Conservation (phyloP, 1,284 basidiomycete genomes). For the Neolentinus lepideus region DNA sequence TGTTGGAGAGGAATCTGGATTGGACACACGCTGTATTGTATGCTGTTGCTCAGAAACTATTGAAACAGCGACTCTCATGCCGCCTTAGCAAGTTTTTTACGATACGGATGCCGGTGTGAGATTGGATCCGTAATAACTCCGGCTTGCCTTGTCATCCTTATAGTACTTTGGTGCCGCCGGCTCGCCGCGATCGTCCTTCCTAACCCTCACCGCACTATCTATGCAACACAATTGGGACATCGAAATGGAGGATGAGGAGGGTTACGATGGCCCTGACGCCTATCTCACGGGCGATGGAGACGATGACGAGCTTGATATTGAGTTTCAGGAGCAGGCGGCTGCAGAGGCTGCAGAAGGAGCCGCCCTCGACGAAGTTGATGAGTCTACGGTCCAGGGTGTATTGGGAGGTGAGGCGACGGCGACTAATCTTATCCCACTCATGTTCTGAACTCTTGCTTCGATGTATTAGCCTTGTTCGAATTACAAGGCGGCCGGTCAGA, state of each 20-base stretch:
- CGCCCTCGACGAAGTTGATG: not conserved
- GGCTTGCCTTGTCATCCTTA: not conserved
- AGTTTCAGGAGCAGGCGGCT: conserved; percentile 10
- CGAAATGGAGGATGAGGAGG: conserved; percentile 17
- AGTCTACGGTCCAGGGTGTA: not conserved
- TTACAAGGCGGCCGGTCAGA: not conserved
- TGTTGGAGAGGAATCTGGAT: too few relatives aligned
- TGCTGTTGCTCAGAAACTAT: too few relatives aligned
- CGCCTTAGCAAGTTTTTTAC: too few relatives aligned
- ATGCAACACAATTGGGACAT: conserved; percentile 17
- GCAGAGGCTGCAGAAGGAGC: conserved; percentile 6
- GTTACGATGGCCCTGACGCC: conserved; percentile 18
- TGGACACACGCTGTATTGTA: too few relatives aligned
- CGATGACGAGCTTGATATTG: conserved; percentile 2
- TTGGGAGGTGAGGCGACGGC: not conserved
- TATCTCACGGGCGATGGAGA: not conserved
- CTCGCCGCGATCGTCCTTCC: not conserved
- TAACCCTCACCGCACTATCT: not conserved
- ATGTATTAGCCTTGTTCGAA: not conserved
- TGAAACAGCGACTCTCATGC: too few relatives aligned
- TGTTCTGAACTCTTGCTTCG: not conserved
- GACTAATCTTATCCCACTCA: not conserved
- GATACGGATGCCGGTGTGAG: not conserved
- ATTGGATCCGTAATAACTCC: not conserved
- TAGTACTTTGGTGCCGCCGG: not conserved